Conservation (phyloP, 2,329 filamentous ascomycete species). For the Thielaviopsis punctulata region DNA sequence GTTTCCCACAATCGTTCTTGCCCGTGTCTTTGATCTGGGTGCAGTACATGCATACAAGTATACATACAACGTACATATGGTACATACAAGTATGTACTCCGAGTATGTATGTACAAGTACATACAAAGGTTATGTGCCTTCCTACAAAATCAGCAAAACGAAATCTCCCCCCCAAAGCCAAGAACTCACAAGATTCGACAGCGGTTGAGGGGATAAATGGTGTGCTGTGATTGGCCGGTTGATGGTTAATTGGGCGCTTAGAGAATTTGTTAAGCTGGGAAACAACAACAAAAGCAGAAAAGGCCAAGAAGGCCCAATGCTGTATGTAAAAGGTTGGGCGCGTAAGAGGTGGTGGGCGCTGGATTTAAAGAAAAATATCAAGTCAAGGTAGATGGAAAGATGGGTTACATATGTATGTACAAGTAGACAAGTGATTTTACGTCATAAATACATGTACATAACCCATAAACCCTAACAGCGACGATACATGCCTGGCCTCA, state of each 20-base stretch:
- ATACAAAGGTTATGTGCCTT: too few relatives aligned
- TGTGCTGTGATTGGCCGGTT: constrained; percentile 1
- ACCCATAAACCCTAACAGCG: too few relatives aligned
- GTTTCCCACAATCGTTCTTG: not conserved
- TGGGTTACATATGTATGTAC: too few relatives aligned
- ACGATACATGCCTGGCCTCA: too few relatives aligned
- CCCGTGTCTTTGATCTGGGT: not conserved
- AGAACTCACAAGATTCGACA: not conserved
- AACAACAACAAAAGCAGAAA: not conserved
- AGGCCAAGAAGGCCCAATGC: not conserved
- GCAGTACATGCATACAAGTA: too few relatives aligned
- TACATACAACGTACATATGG: too few relatives aligned
- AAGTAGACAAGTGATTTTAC: too few relatives aligned
- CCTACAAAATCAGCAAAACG: not conserved
- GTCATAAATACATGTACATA: too few relatives aligned
- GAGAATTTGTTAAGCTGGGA: not conserved
- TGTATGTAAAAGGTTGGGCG: not conserved
- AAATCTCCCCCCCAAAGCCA: not conserved
- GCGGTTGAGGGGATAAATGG: not conserved
- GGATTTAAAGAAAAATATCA: not conserved
- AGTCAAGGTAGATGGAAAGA: too few relatives aligned
- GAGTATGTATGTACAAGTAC: too few relatives aligned
- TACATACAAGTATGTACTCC: too few relatives aligned
- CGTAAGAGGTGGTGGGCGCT: not conserved
- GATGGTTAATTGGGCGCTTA: constrained; percentile 2